A percentile compares a stretch with the other conserved stretches of the same genome.
Evolutionary conservation across 192 early-diverging fungal species (phyloP).

Genomic region (Backusella mclennaniae): DNA sequence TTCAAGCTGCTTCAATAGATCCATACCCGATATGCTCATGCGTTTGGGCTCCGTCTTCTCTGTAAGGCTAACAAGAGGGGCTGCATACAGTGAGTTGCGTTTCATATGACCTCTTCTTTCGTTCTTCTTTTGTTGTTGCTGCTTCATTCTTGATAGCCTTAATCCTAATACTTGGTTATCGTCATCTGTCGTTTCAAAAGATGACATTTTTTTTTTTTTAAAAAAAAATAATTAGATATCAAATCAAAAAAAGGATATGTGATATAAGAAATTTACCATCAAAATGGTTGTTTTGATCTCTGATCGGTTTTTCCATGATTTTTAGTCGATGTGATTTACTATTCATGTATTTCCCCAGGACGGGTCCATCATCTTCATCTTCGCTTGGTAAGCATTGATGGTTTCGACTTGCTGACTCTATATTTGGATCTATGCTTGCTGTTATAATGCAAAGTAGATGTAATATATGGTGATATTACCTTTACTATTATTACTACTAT

Average conservation of each 20-base stretch:
- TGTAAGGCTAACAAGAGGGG: not conserved
- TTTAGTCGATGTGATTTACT: not conserved
- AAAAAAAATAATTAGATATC: not conserved
- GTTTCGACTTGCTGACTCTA: not conserved
- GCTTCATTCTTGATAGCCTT: not conserved
- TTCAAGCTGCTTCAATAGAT: conserved; percentile 19
- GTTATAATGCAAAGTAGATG: not conserved
- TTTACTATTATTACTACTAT: not conserved
- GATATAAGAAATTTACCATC: not conserved
- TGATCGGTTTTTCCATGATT: not conserved
- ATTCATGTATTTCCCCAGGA: not conserved
- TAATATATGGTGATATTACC: not conserved
- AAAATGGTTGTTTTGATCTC: not conserved
- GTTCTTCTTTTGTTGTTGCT: not conserved
- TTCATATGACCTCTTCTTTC: not conserved
- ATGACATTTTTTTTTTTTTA: no score
- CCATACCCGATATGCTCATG: conserved; percentile 26
- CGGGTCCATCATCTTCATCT: not conserved
- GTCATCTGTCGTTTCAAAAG: not conserved
- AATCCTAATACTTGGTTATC: conserved; percentile 3
- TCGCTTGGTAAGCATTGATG: not conserved
- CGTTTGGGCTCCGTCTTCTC: conserved; percentile 3
- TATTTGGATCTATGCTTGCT: not conserved
- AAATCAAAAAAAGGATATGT: not conserved
- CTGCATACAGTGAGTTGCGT: not conserved